Evolutionary conservation across 2,329 filamentous ascomycete genomes (phyloP).

Genomic region (Corniculantispora saksenae): DNA sequence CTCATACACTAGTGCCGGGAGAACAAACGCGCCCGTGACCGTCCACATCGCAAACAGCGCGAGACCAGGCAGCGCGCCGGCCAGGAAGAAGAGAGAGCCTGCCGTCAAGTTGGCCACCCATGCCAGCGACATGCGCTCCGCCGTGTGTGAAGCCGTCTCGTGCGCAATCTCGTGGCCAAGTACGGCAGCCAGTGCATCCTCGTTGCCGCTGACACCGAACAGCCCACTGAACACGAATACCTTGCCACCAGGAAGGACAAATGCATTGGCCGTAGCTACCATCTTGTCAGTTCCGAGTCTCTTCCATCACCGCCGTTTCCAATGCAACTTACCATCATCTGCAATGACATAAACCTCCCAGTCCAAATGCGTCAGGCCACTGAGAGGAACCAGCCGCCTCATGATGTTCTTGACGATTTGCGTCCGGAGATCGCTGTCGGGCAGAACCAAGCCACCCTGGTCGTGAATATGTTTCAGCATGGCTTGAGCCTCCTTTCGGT

Average conservation of each 20-base stretch:
- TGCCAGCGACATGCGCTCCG: constrained; percentile 60
- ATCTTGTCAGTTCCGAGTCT: constrained; percentile 4
- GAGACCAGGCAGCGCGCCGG: constrained; percentile 44
- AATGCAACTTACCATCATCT: constrained; percentile 47
- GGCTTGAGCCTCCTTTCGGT: constrained; percentile 28
- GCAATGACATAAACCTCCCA: constrained; percentile 79
- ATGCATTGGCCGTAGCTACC: constrained; percentile 64
- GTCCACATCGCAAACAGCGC: constrained; percentile 41
- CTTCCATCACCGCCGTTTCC: background rate
- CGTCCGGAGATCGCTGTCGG: constrained; percentile 58
- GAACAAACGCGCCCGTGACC: constrained; percentile 43
- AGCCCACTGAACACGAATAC: constrained; percentile 80
- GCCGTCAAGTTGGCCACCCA: constrained; percentile 55
- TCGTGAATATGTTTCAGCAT: constrained; percentile 56
- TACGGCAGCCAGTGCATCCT: constrained; percentile 72
- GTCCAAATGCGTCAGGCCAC: constrained; percentile 56
- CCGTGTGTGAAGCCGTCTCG: constrained; percentile 67
- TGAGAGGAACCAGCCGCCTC: constrained; percentile 65
- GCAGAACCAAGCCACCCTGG: constrained; percentile 57
- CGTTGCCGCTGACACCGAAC: constrained; percentile 63
- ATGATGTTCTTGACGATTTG: constrained; percentile 64
- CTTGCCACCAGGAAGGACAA: constrained; percentile 76
- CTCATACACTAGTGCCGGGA: constrained; percentile 65
- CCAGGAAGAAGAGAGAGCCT: constrained; percentile 51
- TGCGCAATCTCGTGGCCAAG: constrained; percentile 81